These are phyloP conservation scores for Stenocarpella maydis DNA, from an alignment of 2,329 filamentous ascomycete species.

Conservation along the genomic window DNA sequence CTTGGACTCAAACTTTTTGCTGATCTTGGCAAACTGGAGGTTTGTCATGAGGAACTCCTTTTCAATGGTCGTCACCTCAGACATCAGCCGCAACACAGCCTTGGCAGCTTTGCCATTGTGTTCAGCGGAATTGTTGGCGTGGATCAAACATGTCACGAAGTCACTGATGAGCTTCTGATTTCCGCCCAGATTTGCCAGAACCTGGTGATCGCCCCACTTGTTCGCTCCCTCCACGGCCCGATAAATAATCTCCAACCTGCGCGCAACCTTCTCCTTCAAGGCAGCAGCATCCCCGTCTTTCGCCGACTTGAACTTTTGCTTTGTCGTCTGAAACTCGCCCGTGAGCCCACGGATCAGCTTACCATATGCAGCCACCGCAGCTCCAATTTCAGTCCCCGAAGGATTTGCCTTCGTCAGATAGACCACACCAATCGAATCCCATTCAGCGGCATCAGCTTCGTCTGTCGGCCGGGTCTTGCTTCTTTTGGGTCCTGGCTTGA, in stretches of 20 bases:
- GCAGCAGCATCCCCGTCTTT: conserved; percentile 50
- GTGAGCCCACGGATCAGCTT: conserved; percentile 59
- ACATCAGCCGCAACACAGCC: conserved; percentile 66
- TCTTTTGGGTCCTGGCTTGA: conserved; percentile 44
- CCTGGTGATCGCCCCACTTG: conserved; percentile 61
- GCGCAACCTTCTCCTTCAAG: conserved; percentile 52
- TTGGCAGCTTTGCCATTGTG: conserved; percentile 63
- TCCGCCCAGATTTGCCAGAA: conserved; percentile 65
- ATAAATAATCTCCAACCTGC: conserved; percentile 58
- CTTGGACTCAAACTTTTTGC: conserved; percentile 69
- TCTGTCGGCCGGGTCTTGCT: conserved; percentile 54
- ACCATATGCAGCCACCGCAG: conserved; percentile 59
- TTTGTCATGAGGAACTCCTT: conserved; percentile 66
- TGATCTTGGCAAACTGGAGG: conserved; percentile 71
- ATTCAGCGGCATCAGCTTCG: conserved; percentile 56
- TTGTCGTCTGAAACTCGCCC: conserved; percentile 56
- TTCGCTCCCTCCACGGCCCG: conserved; percentile 62
- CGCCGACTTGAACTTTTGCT: conserved; percentile 52
- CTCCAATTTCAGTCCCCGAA: conserved; percentile 52
- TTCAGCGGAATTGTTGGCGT: conserved; percentile 61
- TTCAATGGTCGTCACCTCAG: conserved; percentile 67
- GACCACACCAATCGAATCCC: conserved; percentile 63
- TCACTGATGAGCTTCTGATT: conserved; percentile 65
- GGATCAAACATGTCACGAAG: conserved; percentile 62
- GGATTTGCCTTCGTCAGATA: conserved; percentile 51